Evolutionary conservation across 768 basidiomycete genomes (phyloP), one percentile per base, ranked within the genome.

Genomic region (Clitopilus hobsonii): DNA sequence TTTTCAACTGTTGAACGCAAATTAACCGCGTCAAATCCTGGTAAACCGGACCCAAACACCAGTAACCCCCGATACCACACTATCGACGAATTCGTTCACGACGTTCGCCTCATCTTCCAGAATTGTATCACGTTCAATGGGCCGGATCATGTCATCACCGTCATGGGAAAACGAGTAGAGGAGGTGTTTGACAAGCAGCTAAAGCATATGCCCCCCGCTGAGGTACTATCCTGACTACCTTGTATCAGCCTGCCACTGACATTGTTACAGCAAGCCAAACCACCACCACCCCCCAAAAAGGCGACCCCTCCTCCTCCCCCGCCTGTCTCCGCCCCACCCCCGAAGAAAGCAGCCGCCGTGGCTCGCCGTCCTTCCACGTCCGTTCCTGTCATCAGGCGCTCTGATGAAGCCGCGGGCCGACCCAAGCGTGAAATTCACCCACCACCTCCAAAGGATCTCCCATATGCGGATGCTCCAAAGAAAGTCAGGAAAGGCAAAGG

Each of bases 391-490:
- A 90, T 94, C 61, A 83, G 93, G 54, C 89, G 93, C 47, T 88
- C 85, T 23, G 91, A 92, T 5, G 75, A 78, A 57, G 74, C 71
- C 22, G 67, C 78, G 23, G 81, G 82, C 22, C 85, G 97, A n/a
- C 96, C 96, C 1, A 98, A 98, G 74, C 91, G 97, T 53, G 97
- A 99, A 69, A 95, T 98, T 25, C 96, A 98, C 65, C 92, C 96
- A 3, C 96, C 95, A 10, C 89, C 93, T 20, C 86, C 94, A 0
- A 95, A 94, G 70, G 96, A 98, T 63, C 70, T 94, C 8, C 82
- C 88, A 0, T 97, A 96, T 66, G 82, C 83, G 11, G 91, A 92
- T 66, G 78, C 66, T 2, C 86, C 89, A 26, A 88, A 85, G 74
- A 87, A 86, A 68, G 70, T 77, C 54, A 79, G 85, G 58, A 86